Percentiles rank a stretch among this genome's conserved stretches.
These are phyloP conservation scores for Fusarium anguioides DNA, from an alignment of 2,329 filamentous ascomycete species.

Conservation along the genomic window DNA sequence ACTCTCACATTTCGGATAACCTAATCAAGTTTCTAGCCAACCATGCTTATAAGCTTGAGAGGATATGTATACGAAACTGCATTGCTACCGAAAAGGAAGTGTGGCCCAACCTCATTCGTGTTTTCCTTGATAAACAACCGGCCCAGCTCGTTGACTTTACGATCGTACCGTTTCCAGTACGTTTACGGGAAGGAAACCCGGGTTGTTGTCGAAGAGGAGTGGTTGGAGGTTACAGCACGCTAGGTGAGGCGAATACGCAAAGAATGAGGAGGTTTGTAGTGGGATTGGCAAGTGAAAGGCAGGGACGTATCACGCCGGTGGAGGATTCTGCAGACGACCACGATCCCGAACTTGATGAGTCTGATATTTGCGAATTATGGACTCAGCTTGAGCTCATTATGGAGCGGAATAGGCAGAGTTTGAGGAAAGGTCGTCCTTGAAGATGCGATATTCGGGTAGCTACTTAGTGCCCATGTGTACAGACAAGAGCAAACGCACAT, in stretches of 20 bases:
- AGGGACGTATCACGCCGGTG: not conserved
- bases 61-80: not conserved
- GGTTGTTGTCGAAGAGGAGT: not conserved
- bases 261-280: constrained; percentile 9
- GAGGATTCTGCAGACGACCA: not conserved
- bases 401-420: not conserved
- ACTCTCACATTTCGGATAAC: not conserved
- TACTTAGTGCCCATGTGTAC: too few species aligned
- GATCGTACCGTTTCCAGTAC: not conserved
- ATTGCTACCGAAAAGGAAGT: not conserved
- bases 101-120: not conserved
- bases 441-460: not conserved
- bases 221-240: not conserved
- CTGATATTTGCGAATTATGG: not conserved
- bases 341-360: not conserved
- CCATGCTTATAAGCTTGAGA: not conserved
- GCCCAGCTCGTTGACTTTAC: not conserved
- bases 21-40: not conserved
- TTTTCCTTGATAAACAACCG: not conserved
- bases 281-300: not conserved
- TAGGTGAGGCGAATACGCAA: not conserved
- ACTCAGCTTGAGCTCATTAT: not conserved
- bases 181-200: not conserved
- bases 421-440: not conserved
- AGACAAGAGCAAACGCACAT: too few species aligned